Evolutionary conservation across 1,139 yeast species (phyloP).

Genomic region (Candida dubliniensis): DNA sequence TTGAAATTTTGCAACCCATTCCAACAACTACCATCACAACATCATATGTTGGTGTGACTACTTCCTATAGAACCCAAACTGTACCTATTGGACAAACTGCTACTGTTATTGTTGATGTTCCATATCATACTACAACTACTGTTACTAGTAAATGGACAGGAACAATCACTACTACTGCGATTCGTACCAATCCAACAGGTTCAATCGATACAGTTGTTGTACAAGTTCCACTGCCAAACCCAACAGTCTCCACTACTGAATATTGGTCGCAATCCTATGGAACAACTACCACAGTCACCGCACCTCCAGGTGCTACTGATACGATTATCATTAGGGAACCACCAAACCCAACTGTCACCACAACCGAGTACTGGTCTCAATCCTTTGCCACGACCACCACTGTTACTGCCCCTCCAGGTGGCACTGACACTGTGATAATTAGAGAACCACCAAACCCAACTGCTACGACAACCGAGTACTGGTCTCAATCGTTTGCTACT

Average conservation of each 20-base stretch:
- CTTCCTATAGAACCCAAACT: constrained; percentile 11
- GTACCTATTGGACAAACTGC: neutral
- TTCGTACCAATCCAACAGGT: neutral
- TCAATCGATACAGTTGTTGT: neutral
- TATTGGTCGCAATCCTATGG: too few species aligned
- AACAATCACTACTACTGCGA: neutral
- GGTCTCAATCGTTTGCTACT: too few species aligned
- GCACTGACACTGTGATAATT: too few species aligned
- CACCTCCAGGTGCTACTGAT: too few species aligned
- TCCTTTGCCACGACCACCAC: too few species aligned
- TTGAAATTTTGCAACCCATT: constrained; percentile 19
- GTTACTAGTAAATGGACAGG: constrained; percentile 11
- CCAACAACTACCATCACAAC: constrained; percentile 14
- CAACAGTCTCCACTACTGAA: neutral
- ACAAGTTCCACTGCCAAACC: neutral
- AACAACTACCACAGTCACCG: too few species aligned
- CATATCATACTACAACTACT: constrained; percentile 14
- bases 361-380: too few species aligned
- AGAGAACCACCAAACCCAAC: too few species aligned
- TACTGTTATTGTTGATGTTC: constrained; percentile 12
- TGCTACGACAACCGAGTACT: too few species aligned
- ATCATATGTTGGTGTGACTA: constrained; percentile 5
- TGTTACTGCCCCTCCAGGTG: too few species aligned
- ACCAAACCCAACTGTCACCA: too few species aligned
- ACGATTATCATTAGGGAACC: too few species aligned